Base-by-base conservation (phyloP, 108 stramenopile genomes). In the Cyclotella kingstonii region DNA sequence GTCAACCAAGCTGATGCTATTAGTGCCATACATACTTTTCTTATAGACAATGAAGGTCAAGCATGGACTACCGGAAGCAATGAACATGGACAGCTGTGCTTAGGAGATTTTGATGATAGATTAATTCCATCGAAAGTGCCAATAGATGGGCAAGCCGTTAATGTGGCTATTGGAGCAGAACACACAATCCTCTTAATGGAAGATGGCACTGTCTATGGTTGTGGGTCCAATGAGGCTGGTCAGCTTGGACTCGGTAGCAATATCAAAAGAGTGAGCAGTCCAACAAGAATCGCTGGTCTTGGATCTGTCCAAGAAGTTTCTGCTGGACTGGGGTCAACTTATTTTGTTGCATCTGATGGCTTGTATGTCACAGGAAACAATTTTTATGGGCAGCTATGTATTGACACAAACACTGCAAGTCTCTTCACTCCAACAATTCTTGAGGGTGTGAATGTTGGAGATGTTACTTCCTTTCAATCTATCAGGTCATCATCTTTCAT, bases 171-270 rank as follows among this genome's bases (percentile, higher is more conserved):
- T 43, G 80, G 80, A 21, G 51, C 42, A n/a, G 73, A 74, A 52
- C 77, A 81, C 28, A 78, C 76, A 28, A 46, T 81, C 30, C 34
- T 81, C 17, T 62, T 81, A n/a, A 30, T 55, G 5, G 52, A 73
- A 6, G 62, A 78, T 27, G 80, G 80, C 21, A 42, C 53, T 11
- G 80, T 77, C 33, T 77, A 74, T 41, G 76, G 66, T 4, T 81
- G 77, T 44, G 80, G 80, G 34, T 77, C 80, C 30, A 81, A 81
- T 30, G 80, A 81, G 43, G 72, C 56, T 2, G 80, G 80, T 1
- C 80, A 78, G 42, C 60, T 81, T n/a, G 80, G 76, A 7, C 73
- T 78, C 18, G 77, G 77, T 17, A 35, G 58, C 12, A 29, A 36
- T 45, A 30, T 35, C 21, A 34, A 41, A 4, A 35, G 25, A 29